Percentiles rank a stretch among this genome's conserved stretches.
Conservation (phyloP, 257 asterid species). For the Orobanche coerulescens region DNA sequence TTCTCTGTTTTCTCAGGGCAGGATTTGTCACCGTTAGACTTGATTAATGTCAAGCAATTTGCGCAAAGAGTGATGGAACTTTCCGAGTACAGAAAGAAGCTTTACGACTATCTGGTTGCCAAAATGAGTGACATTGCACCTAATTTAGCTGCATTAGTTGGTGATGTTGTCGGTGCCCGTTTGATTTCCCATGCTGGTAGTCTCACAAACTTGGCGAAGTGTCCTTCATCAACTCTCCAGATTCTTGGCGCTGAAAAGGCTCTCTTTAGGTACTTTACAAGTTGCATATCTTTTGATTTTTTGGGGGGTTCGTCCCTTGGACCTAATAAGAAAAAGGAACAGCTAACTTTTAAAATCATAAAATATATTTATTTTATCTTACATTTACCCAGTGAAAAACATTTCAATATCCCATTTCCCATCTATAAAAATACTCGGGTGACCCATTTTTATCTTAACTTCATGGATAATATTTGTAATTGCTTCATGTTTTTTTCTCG, state of each 20-base stretch:
- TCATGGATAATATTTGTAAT: too few relatives aligned
- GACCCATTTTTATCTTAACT: too few relatives aligned
- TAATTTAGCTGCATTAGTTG: slow-evolving; percentile 88
- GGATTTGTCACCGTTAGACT: slow-evolving; percentile 80
- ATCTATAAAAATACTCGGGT: too few relatives aligned
- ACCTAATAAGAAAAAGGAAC: not conserved
- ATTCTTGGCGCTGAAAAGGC: slow-evolving; percentile 99
- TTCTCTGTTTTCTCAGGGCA: slow-evolving; percentile 51
- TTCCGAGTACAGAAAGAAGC: slow-evolving; percentile 83
- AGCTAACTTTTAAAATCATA: too few relatives aligned
- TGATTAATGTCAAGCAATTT: slow-evolving; percentile 81
- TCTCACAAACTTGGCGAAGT: slow-evolving; percentile 90
- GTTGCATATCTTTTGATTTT: not conserved
- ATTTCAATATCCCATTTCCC: too few relatives aligned
- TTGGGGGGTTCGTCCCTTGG: not conserved
- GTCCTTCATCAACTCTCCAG: slow-evolving; percentile 96
- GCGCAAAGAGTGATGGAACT: slow-evolving; percentile 95
- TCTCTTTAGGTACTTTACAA: slow-evolving; percentile 58
- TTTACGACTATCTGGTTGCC: slow-evolving; percentile 75
- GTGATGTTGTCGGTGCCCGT: slow-evolving; percentile 98
- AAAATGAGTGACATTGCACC: slow-evolving; percentile 97
- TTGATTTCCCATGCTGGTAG: slow-evolving; percentile 98
- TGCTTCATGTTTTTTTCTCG: not conserved
- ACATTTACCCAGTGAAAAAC: too few relatives aligned
- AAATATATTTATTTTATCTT: too few relatives aligned